Conservation (phyloP, 768 basidiomycete species). For the Leccinum variicolor region DNA sequence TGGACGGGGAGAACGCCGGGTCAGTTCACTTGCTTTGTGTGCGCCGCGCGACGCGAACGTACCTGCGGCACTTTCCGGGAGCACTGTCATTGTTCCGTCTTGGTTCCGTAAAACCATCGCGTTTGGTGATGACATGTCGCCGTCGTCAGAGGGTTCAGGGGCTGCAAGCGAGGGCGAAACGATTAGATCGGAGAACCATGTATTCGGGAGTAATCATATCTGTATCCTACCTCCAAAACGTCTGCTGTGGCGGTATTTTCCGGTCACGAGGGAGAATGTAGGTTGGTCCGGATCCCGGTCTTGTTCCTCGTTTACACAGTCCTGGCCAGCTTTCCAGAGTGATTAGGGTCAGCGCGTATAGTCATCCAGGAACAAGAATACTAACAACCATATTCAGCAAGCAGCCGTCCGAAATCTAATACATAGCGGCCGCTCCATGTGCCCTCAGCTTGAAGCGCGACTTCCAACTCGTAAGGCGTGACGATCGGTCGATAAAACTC, state of each 20-base stretch:
- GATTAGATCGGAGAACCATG: neutral
- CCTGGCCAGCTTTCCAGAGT: constrained; percentile 4
- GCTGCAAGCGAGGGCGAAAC: neutral
- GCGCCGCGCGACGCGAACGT: constrained; percentile 26
- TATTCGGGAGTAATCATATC: neutral
- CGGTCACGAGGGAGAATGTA: constrained; percentile 82
- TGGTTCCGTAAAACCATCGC: constrained; percentile 63
- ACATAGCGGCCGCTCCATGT: constrained; percentile 78
- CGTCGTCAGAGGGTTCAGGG: constrained; percentile 13
- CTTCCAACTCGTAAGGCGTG: constrained; percentile 87
- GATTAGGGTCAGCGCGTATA: neutral
- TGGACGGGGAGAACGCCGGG: constrained; percentile 2
- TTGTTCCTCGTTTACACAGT: constrained; percentile 24
- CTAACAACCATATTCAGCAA: constrained; percentile 35
- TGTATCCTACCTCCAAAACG: constrained; percentile 48
- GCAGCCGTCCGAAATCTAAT: constrained; percentile 66
- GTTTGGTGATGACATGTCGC: constrained; percentile 27
- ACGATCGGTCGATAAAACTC: constrained; percentile 90
- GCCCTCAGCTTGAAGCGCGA: constrained; percentile 69
- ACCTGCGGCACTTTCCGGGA: constrained; percentile 71
- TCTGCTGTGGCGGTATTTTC: constrained; percentile 77
- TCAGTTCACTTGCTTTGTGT: constrained; percentile 3
- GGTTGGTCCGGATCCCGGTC: constrained; percentile 67
- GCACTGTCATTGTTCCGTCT: constrained; percentile 51
- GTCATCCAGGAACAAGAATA: constrained; percentile 1